Base-by-base conservation (phyloP, 192 early-diverging fungal species). In the Coemansia sp. region DNA sequence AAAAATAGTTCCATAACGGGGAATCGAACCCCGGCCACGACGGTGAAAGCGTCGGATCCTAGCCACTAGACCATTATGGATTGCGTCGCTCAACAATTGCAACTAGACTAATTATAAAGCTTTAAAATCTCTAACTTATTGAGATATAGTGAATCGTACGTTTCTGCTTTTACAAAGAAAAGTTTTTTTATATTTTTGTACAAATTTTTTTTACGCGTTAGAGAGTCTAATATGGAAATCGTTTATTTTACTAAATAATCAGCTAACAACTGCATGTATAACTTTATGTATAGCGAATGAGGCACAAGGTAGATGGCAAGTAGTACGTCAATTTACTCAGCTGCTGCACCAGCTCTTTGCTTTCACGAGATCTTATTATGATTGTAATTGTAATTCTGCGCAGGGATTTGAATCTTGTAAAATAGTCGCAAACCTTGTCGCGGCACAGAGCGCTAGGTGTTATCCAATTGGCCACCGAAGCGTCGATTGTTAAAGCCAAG, bases 1-100 rank as follows among this genome's bases (percentile, higher is more conserved):
- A 50, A 52, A 53, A 53, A 29, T 29, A 13, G 7, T 53, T 53
- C 51, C 51, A n/a, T 28, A 53, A 53, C 51, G 51, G 89, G 89
- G 89, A 87, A 87, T 90, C 83, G 89, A 89, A 90, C 89, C 89
- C 89, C 81, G 89, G 85, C 84, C 89, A 76, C 75, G 83, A 79
- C 89, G 87, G 89, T 90, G 87, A 90, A 86, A 90, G 87, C 87
- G 89, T 81, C 83, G 75, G 79, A 90, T 90, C 89, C 85, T 90
- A 89, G 83, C 87, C 86, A 75, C 85, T 90, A 82, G 88, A 90
- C 88, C 82, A 89, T 83, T 83, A 74, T 76, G 88, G 88, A 88
- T 55, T 9, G 5, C 28, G 51, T 28, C 67, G 54, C 11, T 42
- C 2, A 42, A 1, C 39, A 8, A 2, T 22, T 51, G 14, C 14